Base-by-base conservation (phyloP, 352 stramenopile genomes). In the Phytopythium kandeliae region DNA sequence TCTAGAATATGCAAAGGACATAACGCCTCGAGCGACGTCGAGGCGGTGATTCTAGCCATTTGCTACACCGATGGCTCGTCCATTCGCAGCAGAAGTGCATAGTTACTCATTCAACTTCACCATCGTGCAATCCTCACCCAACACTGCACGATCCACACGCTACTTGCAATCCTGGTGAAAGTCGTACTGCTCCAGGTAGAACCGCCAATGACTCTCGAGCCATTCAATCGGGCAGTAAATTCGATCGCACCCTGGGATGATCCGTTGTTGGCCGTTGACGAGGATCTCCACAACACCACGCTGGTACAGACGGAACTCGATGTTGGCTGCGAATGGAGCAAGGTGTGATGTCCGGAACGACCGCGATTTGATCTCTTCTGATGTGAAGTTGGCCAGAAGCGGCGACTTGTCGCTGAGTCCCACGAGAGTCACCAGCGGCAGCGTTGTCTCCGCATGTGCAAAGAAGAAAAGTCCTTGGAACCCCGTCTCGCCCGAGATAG, bases 371-470 rank as follows among this genome's bases (percentile, higher is more conserved):
- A 85, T 72, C 7, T 65, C 56, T 12, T 47, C 35, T 1, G 51
- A n/a, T 0, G 63, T 63, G 31, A 62, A 66, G 22, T 63, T 62
- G 13, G 69, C 67, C 13, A 62, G 15, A 6, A 81, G 51, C 34
- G 47, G 48, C 4, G 63, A 55, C 6, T 57, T 63, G 43, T 69
- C 54, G 15, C 66, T 62, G 8, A 77, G 65, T 3, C 74, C 74
- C 35, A 85, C 47, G 24, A 85, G 51, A 15, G 69, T 80, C 60
- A 79, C 62, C 31, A 85, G 54, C 1, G 74, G 74, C 6, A 85
- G 57, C 15, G 69, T 71, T 8, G 74, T 85, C 53, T 85, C 74
- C 15, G 74, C 74, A 50, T 85, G 74, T 0, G 71, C 71, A 30
- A 85, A 82, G 48, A 61, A 67, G 41, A 85, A 80, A 31, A 63